A percentile compares a stretch with the other conserved stretches of the same genome.
These are phyloP conservation scores for Suillus bovinus DNA, from an alignment of 768 basidiomycete species.

Conservation along the genomic window DNA sequence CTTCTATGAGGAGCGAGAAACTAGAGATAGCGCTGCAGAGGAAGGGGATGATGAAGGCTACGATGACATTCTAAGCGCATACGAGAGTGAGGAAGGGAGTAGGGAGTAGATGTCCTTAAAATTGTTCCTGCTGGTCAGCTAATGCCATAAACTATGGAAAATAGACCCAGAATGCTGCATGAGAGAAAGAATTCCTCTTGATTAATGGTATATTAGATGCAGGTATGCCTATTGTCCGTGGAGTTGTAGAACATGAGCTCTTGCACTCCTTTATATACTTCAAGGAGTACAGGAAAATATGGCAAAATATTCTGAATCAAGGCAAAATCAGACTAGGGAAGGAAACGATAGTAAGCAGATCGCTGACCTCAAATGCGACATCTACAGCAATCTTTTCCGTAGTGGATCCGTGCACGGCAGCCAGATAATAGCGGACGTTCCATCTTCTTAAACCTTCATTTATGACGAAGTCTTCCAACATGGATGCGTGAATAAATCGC, in stretches of 20 bases:
- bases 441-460: conserved; percentile 74
- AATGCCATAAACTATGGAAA: background rate
- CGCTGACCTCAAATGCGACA: conserved; percentile 62
- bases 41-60: conserved; percentile 80
- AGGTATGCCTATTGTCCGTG: background rate
- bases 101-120: conserved; percentile 13
- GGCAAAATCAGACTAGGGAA: conserved; percentile 1
- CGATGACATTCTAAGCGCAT: conserved; percentile 76
- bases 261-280: conserved; percentile 64
- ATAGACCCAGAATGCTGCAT: background rate
- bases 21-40: conserved; percentile 65
- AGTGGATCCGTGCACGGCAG: conserved; percentile 39
- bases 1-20: conserved; percentile 38
- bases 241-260: conserved; percentile 34
- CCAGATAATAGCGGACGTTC: conserved; percentile 72
- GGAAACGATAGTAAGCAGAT: conserved; percentile 3
- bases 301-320: conserved; percentile 63
- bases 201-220: conserved; percentile 5
- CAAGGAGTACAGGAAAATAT: conserved; percentile 55
- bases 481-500: conserved; percentile 58
- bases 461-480: conserved; percentile 63
- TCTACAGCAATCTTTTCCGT: conserved; percentile 37
- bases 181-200: background rate
- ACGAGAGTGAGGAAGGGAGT: conserved; percentile 70
- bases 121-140: conserved; percentile 13